phyloP scores from a whole-genome alignment of 2,329 filamentous ascomycete species.

The Ustulina deusta region DNA sequence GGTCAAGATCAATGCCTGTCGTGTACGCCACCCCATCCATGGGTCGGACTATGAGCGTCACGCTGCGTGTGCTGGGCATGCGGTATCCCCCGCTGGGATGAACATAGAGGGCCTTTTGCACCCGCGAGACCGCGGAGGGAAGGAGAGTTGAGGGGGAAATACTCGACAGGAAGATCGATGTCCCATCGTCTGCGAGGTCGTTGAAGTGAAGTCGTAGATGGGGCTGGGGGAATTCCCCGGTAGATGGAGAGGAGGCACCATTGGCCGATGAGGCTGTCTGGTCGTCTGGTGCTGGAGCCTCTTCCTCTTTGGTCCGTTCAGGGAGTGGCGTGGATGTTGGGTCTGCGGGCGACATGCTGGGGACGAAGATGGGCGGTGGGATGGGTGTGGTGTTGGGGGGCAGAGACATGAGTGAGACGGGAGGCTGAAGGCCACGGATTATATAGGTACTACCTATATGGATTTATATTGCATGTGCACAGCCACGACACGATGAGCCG shows the following conservation, averaged over 20 bases:
- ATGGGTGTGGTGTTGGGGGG: conserved; percentile 51
- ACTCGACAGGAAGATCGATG: conserved; percentile 73
- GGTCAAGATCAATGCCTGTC: conserved; percentile 79
- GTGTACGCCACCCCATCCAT: conserved; percentile 93
- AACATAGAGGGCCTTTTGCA: conserved; percentile 78
- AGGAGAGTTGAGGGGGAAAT: conserved; percentile 74
- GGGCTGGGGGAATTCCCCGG: conserved; percentile 58
- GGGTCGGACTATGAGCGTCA: conserved; percentile 83
- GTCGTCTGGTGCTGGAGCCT: neutral
- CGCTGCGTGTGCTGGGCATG: conserved; percentile 77
- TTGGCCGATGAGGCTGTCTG: neutral
- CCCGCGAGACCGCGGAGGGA: conserved; percentile 71
- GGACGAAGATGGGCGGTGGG: conserved; percentile 51
- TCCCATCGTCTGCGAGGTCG: conserved; percentile 70
- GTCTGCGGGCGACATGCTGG: conserved; percentile 48
- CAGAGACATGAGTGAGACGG: conserved; percentile 44
- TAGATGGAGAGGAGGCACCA: conserved; percentile 12
- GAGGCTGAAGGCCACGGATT: neutral
- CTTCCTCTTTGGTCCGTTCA: conserved; percentile 13
- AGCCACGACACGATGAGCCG: neutral
- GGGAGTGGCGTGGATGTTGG: conserved; percentile 21
- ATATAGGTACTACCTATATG: conserved; percentile 2
- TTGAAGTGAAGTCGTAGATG: conserved; percentile 71
- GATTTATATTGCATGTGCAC: neutral
- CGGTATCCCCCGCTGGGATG: conserved; percentile 46